Evolutionary conservation across 495 filamentous ascomycete species (phyloP).

Genomic region (Penicillium ucsense): DNA sequence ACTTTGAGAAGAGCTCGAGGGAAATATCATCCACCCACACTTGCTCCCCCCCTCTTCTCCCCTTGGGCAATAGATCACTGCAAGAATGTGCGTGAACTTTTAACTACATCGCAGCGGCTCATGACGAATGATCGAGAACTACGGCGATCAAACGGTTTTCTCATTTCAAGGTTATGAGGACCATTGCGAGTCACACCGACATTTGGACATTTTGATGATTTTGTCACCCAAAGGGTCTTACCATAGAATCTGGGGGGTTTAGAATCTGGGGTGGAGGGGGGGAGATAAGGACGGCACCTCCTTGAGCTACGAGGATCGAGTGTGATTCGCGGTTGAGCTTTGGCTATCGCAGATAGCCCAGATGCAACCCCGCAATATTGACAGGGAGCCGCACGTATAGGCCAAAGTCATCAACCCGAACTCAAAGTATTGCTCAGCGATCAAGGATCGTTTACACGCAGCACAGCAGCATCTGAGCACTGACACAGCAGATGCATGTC

Average conservation of each 20-base stretch:
- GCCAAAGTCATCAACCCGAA: conserved; percentile 1
- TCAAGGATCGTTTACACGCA: too few species aligned
- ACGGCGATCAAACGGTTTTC: too few species aligned
- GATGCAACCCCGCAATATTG: conserved; percentile 4
- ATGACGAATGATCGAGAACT: background rate
- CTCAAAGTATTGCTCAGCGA: background rate
- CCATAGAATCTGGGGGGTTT: background rate
- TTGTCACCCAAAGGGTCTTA: too few species aligned
- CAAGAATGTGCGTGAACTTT: background rate
- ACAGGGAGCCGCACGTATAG: conserved; percentile 5
- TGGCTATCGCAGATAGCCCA: background rate
- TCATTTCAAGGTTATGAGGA: too few species aligned
- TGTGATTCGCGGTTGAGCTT: conserved; percentile 1
- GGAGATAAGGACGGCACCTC: conserved; percentile 2
- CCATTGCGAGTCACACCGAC: conserved; percentile 1
- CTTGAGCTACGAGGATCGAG: background rate
- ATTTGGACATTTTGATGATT: background rate
- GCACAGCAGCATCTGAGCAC: too few species aligned
- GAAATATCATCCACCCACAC: too few species aligned
- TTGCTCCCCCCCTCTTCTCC: too few species aligned
- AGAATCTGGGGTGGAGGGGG: conserved; percentile 2
- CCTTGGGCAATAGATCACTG: background rate
- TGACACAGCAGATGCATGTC: too few species aligned
- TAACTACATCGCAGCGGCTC: background rate
- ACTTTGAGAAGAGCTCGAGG: too few species aligned